Base-by-base conservation (phyloP, 805 yeast genomes). In the Candida schatavii region DNA sequence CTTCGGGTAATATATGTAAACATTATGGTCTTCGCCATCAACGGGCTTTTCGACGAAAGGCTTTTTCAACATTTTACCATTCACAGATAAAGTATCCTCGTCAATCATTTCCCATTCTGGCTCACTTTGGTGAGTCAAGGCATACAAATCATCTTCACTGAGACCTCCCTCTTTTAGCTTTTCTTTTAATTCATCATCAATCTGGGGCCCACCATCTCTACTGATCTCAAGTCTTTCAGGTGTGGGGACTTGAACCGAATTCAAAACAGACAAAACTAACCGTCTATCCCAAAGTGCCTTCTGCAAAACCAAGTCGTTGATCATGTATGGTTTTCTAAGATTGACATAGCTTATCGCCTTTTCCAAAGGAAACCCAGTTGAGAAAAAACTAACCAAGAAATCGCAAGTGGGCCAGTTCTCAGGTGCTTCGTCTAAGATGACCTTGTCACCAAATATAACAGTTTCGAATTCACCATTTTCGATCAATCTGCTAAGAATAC, bases 371-470 rank as follows among this genome's bases (percentile, higher is more conserved):
- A 93, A 93, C 0, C 99, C 99, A 23, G 81, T 79, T n/a, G 96
- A 86, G 62, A 93, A 93, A 64, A 93, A 93, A 50, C 91, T 83
- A 46, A 93, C 87, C 47, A 93, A 72, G 56, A 88, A 93, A 61
- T 93, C 99, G 68, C 99, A 93, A 28, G 96, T 88, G 29, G 99
- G 99, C 99, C 99, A 93, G 60, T 89, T 88, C 66, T 93, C 98
- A 45, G 93, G 78, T 77, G 72, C 68, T 66, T 95, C 99, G 63
- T 93, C 99, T 42, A 93, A 66, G 39, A 93, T 91, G 19, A 89
- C 97, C 64, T 93, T 93, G 62, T 93, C 99, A 45, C 98, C 98
- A 69, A 93, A 93, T 41, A 93, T 89, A 15, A 93, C 86, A 0
- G 98, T 88, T 57, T 93, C 98, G 61, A 93, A 93, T 66, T 93